A percentile compares a stretch with the other conserved stretches of the same genome.
phyloP scores from a whole-genome alignment of 2,329 filamentous ascomycete species.

The Myriosclerotinia duriaeana region DNA sequence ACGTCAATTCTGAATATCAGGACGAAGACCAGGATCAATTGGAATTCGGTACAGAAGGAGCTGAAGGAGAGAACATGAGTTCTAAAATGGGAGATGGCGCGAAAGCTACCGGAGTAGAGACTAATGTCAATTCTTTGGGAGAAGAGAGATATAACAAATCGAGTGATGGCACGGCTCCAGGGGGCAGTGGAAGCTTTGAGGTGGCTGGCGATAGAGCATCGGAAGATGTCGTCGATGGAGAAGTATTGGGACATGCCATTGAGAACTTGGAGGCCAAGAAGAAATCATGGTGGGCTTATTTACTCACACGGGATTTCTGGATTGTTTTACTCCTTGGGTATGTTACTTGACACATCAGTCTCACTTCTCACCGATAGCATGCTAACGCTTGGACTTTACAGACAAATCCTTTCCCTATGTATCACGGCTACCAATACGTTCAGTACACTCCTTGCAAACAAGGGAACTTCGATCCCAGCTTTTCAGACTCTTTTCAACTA shows the following conservation, averaged over 20 bases:
- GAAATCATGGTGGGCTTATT: conserved; percentile 67
- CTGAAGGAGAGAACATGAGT: conserved; percentile 20
- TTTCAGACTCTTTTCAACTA: conserved; percentile 98
- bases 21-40: conserved; percentile 19
- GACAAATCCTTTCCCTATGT: conserved; percentile 80
- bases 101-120: conserved; percentile 31
- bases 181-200: conserved; percentile 26
- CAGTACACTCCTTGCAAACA: conserved; percentile 66
- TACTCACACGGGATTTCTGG: conserved; percentile 86
- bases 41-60: conserved; percentile 24
- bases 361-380: too few relatives aligned
- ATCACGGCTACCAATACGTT: conserved; percentile 94
- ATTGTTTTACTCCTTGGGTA: conserved; percentile 73
- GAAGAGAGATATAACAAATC: conserved; percentile 31
- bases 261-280: conserved; percentile 55
- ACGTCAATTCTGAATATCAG: conserved; percentile 9
- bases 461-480: conserved; percentile 79
- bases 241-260: conserved; percentile 46
- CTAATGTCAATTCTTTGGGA: conserved; percentile 23
- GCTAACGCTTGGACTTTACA: conserved; percentile 34
- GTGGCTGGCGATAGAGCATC: conserved; percentile 22
- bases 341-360: conserved; percentile 37
- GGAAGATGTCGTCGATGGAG: conserved; percentile 29
- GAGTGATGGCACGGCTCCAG: conserved; percentile 31
- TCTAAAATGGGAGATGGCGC: background rate